Evolutionary conservation across 495 filamentous ascomycete genomes (phyloP).

Genomic region (Penicillium bialowiezense): DNA sequence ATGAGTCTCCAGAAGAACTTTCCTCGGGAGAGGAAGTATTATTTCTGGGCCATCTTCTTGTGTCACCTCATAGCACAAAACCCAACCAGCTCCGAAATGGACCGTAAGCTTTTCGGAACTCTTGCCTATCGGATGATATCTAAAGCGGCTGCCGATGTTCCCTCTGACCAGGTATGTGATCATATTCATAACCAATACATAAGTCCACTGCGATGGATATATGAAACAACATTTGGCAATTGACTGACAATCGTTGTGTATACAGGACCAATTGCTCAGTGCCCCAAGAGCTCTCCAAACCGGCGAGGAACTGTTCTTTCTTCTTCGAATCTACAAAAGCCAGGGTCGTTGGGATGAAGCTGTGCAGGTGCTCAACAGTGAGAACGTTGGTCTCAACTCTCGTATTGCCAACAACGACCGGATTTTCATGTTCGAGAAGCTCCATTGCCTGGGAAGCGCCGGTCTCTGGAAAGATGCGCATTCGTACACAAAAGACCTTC

Average conservation of each 20-base stretch:
- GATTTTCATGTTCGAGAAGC: constrained; percentile 45
- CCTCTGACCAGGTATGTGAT: constrained; percentile 40
- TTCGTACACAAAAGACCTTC: constrained; percentile 41
- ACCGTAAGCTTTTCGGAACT: constrained; percentile 54
- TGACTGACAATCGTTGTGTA: constrained; percentile 5
- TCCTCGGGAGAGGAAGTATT: constrained; percentile 53
- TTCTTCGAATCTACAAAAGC: constrained; percentile 49
- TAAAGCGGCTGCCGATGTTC: constrained; percentile 53
- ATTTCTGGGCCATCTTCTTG: constrained; percentile 57
- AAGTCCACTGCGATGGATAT: background rate
- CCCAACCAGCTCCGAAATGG: constrained; percentile 39
- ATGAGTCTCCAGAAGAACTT: constrained; percentile 60
- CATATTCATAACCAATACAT: background rate
- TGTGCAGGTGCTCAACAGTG: constrained; percentile 48
- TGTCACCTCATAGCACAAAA: constrained; percentile 41
- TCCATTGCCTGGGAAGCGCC: constrained; percentile 41
- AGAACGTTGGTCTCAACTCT: constrained; percentile 50
- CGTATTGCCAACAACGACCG: constrained; percentile 50
- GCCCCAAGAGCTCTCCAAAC: constrained; percentile 52
- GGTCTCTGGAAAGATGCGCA: constrained; percentile 47
- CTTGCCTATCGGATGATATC: constrained; percentile 59
- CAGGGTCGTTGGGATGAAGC: constrained; percentile 46
- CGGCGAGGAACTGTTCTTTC: constrained; percentile 52
- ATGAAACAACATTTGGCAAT: background rate
- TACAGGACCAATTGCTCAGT: constrained; percentile 42